phyloP scores from a whole-genome alignment of 164 flowering plant species.

The Cinnamomum micranthum region DNA sequence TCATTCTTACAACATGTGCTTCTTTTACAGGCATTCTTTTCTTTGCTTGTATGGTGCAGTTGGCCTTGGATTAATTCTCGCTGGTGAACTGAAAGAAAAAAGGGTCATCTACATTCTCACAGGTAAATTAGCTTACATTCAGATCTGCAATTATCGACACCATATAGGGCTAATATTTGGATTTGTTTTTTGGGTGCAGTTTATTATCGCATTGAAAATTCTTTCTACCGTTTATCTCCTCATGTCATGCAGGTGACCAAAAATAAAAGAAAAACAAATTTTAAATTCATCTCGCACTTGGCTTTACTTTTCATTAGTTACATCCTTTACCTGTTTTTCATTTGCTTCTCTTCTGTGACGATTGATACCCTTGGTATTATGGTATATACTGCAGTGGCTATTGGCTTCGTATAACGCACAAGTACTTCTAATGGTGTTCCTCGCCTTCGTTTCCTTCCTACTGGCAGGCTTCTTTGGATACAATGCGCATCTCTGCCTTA shows the following conservation, averaged over 20 bases:
- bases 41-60: constrained; percentile 78
- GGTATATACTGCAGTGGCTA: constrained; percentile 65
- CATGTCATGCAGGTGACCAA: constrained; percentile 73
- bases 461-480: constrained; percentile 84
- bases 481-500: constrained; percentile 76
- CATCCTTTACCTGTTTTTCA: not conserved
- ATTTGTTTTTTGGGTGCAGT: constrained; percentile 40
- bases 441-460: constrained; percentile 67
- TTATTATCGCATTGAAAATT: constrained; percentile 83
- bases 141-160: not conserved
- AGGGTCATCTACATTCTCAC: constrained; percentile 64
- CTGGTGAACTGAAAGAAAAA: constrained; percentile 67
- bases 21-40: constrained; percentile 74
- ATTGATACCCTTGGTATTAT: not conserved
- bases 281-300: not conserved
- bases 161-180: not conserved
- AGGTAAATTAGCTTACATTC: constrained; percentile 33
- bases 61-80: constrained; percentile 66
- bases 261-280: no score
- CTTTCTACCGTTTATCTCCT: constrained; percentile 70
- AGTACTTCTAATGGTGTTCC: constrained; percentile 84
- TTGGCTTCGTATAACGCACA: constrained; percentile 85
- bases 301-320: not conserved
- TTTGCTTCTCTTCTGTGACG: not conserved
- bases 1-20: no score